Conservation (phyloP, 2,329 filamentous ascomycete species). For the Ophiosphaerella narmari region DNA sequence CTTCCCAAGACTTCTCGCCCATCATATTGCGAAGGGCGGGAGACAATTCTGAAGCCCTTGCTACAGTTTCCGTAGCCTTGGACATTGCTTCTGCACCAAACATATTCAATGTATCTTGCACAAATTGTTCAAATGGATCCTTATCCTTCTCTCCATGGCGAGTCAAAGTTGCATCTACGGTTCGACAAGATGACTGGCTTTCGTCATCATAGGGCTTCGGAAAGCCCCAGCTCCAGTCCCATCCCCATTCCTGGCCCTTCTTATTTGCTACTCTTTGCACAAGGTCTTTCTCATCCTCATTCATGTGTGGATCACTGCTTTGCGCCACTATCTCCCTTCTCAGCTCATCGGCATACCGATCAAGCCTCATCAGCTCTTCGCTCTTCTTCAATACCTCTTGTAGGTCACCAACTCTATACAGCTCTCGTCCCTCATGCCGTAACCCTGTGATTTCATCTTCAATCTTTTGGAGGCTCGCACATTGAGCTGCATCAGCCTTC, state of each 20-base stretch:
- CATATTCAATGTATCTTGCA: conserved; percentile 10
- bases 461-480: conserved; percentile 30
- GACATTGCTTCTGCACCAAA: conserved; percentile 8
- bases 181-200: not conserved
- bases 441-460: conserved; percentile 26
- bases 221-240: conserved; percentile 43
- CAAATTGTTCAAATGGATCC: conserved; percentile 4
- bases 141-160: not conserved
- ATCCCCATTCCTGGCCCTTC: conserved; percentile 41
- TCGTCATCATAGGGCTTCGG: conserved; percentile 33
- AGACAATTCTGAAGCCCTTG: not conserved
- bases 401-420: conserved; percentile 32
- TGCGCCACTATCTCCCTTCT: conserved; percentile 28
- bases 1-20: not conserved
- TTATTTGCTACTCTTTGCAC: conserved; percentile 35
- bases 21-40: not conserved
- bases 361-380: conserved; percentile 37
- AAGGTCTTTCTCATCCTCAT: conserved; percentile 18
- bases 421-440: conserved; percentile 29
- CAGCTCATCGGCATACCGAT: conserved; percentile 31
- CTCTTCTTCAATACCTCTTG: conserved; percentile 35
- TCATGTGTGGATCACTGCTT: not conserved
- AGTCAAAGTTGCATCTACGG: conserved; percentile 2
- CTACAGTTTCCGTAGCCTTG: not conserved
- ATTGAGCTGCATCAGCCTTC: conserved; percentile 32